Evolutionary conservation across 805 yeast species (phyloP), one percentile per base, ranked within the genome.

Genomic region (Metschnikowia dekortorum): DNA sequence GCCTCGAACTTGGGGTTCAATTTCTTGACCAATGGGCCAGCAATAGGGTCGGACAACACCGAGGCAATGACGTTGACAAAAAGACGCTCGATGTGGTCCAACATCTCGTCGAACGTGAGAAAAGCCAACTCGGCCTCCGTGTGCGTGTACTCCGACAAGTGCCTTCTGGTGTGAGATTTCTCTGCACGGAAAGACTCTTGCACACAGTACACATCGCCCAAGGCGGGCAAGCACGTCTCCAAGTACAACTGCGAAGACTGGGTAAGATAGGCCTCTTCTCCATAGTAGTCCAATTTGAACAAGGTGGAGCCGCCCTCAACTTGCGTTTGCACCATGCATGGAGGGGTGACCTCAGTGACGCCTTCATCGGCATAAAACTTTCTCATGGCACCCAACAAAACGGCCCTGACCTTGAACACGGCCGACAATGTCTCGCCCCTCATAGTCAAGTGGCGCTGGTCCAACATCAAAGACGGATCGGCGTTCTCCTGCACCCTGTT

Each of bases 131-230:
- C 99, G 44, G 91, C 87, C 78, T 94, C 99, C 61, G 94, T 83
- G 68, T 94, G 99, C 29, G 99, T 94, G 74, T 89, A 94, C 74
- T 94, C 99, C 54, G 91, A 82, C 68, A 94, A 78, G 71, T 94
- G 99, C 77, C 99, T 89, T 77, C 99, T 87, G 51, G 99, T 94
- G 73, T 95, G 98, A 14, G 97, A 90, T 69, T 90, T 89, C 77
- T 94, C 99, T 55, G 99, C 99, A 71, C 99, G 85, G 87, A 94
- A 94, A 9, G 97, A 90, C 74, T 94, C 99, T 74, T 94, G 98
- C 61, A 94, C 82, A 79, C 97, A 88, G 81, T 83, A 94, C 51
- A 91, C 98, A 67, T 95, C 98, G 68, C 99, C 99, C 56, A 94
- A 78, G 7, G 97, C 85, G 33, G 99, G 96, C 62, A 94, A 80